Base-by-base conservation (phyloP, 305 asterid genomes). In the Lippia alba region DNA sequence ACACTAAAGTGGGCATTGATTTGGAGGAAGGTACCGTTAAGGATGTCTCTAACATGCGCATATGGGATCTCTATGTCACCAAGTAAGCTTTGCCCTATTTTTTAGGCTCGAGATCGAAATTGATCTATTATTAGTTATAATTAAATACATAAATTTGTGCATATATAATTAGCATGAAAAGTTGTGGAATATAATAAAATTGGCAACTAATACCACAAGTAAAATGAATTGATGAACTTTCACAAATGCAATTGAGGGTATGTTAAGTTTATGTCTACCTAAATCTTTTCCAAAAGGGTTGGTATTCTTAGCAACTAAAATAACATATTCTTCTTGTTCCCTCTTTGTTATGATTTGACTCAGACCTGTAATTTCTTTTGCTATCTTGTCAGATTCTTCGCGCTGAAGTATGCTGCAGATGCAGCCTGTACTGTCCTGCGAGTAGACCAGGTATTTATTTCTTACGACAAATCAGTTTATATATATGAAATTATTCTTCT, bases 361-460 rank as follows among this genome's bases (percentile, higher is more conserved):
- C 20, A 12, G 16, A 41, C n/a, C n/a, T 56, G 24, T 48, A 34
- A 34, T 70, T 62, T 56, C 41, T 15, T 66, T 44, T 45, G 34
- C 55, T 7, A n/a, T n/a, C n/a, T 41, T 74, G 61, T 4, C 89
- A 94, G 97, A 80, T 80, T 84, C 54, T 94, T 88, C 66, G 98
- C 98, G 64, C 90, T 94, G 48, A 94, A 94, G 80, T 92, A 82
- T 72, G 97, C 99, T 61, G 94, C 96, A 51, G 98, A 91, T 84
- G 99, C 98, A 70, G 94, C 88, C 71, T 86, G 89, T 78, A 94
- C 99, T 12, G 96, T 94, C 76, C 85, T 94, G 70, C 96, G 97
- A 18, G 99, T 94, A 19, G 99, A 94, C 80, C 99, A 94, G 78
- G 84, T 76, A 73, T 56, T 40, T 10, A 49, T 3, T 65, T 4